Percentiles rank a stretch among this genome's conserved stretches.
phyloP scores from a whole-genome alignment of 1,139 yeast genomes.

The Suhomyces atakaporum region DNA sequence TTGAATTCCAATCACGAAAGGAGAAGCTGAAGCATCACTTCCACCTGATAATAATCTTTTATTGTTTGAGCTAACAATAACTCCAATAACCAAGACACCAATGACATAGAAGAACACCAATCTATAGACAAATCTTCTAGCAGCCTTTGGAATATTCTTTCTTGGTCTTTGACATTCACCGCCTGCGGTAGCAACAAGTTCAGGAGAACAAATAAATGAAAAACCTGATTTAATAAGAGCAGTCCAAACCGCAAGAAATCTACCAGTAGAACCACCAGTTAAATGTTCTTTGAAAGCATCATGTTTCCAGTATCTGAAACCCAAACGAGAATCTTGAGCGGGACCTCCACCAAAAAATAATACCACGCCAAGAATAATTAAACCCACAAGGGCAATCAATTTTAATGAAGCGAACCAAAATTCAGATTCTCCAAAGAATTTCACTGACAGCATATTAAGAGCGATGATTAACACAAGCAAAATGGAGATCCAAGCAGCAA shows the following conservation, averaged over 20 bases:
- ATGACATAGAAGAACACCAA: conserved; percentile 49
- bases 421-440: conserved; percentile 64
- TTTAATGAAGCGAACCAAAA: conserved; percentile 63
- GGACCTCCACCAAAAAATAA: conserved; percentile 44
- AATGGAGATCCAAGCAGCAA: conserved; percentile 60
- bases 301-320: conserved; percentile 64
- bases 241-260: conserved; percentile 42
- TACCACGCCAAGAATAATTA: conserved; percentile 45
- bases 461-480: conserved; percentile 40
- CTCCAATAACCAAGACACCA: conserved; percentile 51
- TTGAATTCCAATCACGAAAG: conserved; percentile 51
- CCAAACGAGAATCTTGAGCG: conserved; percentile 28
- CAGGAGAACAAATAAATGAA: conserved; percentile 44
- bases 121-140: conserved; percentile 48
- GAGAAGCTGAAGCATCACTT: conserved; percentile 49
- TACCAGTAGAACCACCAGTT: conserved; percentile 60
- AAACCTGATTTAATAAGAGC: conserved; percentile 44
- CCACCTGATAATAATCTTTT: conserved; percentile 34
- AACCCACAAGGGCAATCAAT: conserved; percentile 38
- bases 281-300: conserved; percentile 50
- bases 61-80: conserved; percentile 41
- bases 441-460: conserved; percentile 48
- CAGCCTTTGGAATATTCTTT: conserved; percentile 48
- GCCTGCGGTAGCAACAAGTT: conserved; percentile 39
- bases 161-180: conserved; percentile 51